Conservation (phyloP, 2,329 filamentous ascomycete species). For the Scedosporium minutisporum region DNA sequence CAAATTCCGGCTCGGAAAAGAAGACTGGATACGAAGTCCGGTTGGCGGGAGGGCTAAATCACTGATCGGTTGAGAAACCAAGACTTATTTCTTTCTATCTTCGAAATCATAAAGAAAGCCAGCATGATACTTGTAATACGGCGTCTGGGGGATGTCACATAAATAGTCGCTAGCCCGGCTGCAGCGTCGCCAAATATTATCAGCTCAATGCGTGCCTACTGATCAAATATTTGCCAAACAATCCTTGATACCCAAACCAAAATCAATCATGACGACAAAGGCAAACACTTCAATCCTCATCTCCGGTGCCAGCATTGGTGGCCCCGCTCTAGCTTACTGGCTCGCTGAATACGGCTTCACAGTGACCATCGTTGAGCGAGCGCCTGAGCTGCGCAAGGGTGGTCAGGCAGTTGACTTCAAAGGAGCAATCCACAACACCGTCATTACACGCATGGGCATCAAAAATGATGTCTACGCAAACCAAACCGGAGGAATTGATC, state of each 20-base stretch:
- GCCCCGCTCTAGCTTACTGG: slow-evolving; percentile 21
- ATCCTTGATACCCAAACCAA: background rate
- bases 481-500: background rate
- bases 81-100: too few relatives aligned
- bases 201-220: too few relatives aligned
- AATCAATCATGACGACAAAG: background rate
- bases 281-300: slow-evolving; percentile 13
- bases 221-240: too few relatives aligned
- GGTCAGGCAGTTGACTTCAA: background rate
- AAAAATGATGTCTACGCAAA: background rate
- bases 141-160: too few relatives aligned
- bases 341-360: slow-evolving; percentile 18
- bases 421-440: background rate
- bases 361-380: slow-evolving; percentile 31
- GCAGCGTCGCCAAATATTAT: too few relatives aligned
- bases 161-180: too few relatives aligned
- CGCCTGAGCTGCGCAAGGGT: slow-evolving; percentile 12
- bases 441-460: background rate
- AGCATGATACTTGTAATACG: too few relatives aligned
- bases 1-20: too few relatives aligned
- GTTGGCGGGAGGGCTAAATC: too few relatives aligned
- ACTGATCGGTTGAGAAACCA: too few relatives aligned
- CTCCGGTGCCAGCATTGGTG: slow-evolving; percentile 23
- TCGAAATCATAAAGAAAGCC: too few relatives aligned
- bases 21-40: too few relatives aligned